Percentiles rank a stretch among this genome's conserved stretches.
phyloP scores from a whole-genome alignment of 768 basidiomycete species.

The Trichaptum fuscoviolaceum region DNA sequence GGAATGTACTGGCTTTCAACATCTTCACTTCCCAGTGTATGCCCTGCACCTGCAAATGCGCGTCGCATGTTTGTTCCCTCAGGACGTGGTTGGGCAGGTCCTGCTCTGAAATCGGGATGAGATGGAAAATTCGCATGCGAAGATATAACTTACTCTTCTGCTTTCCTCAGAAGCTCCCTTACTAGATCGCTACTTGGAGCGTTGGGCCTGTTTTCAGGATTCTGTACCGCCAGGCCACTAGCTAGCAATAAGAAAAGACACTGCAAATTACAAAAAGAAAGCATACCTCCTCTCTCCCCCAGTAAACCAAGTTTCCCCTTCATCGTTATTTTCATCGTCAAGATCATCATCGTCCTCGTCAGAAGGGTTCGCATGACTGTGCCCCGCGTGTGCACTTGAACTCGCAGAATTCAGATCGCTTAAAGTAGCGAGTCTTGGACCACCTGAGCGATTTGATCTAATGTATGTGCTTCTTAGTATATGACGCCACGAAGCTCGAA shows the following conservation, averaged over 20 bases:
- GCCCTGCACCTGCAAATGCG: conserved; percentile 67
- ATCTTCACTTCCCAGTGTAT: conserved; percentile 89
- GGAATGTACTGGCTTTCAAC: conserved; percentile 70
- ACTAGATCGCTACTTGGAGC: conserved; percentile 57
- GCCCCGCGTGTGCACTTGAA: conserved; percentile 13
- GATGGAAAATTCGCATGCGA: conserved; percentile 6
- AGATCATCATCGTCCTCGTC: conserved; percentile 43
- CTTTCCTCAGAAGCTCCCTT: conserved; percentile 70
- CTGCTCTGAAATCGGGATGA: conserved; percentile 27
- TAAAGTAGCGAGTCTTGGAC: conserved; percentile 31
- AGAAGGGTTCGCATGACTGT: conserved; percentile 14
- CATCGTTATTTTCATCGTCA: conserved; percentile 41
- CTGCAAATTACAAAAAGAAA: not conserved
- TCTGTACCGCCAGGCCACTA: conserved; percentile 87
- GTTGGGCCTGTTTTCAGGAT: conserved; percentile 49
- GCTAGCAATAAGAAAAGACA: conserved; percentile 2
- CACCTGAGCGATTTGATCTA: conserved; percentile 18
- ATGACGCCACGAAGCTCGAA: too few relatives aligned
- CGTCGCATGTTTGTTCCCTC: conserved; percentile 17
- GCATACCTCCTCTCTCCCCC: conserved; percentile 89
- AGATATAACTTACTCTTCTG: conserved; percentile 58
- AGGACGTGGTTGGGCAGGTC: conserved; percentile 24
- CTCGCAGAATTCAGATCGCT: conserved; percentile 24
- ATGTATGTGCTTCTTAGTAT: conserved; percentile 10
- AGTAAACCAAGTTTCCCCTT: conserved; percentile 75